These are phyloP conservation scores for Amborella trichopoda DNA, from an alignment of 164 flowering plant species.

Conservation along the genomic window DNA sequence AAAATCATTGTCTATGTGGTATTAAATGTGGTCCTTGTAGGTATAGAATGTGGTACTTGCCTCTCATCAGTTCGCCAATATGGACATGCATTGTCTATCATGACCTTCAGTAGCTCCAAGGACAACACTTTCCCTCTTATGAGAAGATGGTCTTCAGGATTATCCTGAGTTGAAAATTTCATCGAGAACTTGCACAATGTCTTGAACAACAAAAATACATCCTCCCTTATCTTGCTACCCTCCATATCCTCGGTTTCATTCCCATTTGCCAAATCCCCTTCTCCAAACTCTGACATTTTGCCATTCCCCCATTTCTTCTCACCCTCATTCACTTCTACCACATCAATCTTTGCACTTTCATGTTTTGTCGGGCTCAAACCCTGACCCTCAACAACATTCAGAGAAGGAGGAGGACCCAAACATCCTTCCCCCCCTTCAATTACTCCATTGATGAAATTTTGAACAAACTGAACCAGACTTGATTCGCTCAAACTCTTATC, in stretches of 20 bases:
- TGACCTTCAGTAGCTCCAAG: conserved; percentile 69
- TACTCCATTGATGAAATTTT: conserved; percentile 61
- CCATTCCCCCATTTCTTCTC: no score
- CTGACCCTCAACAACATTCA: no score
- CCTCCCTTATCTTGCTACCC: conserved; percentile 70
- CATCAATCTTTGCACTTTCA: no score
- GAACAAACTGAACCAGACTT: conserved; percentile 56
- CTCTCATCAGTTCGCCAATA: conserved; percentile 77
- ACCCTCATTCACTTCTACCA: no score
- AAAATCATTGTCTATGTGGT: no score
- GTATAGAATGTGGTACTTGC: no score
- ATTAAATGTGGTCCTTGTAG: no score
- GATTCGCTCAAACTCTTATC: conserved; percentile 78
- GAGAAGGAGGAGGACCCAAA: conserved; percentile 5
- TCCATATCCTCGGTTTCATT: conserved; percentile 12
- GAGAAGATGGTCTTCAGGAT: conserved; percentile 74
- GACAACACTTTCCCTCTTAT: conserved; percentile 90
- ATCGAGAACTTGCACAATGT: conserved; percentile 88
- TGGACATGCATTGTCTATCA: conserved; percentile 69
- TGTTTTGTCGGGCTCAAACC: no score
- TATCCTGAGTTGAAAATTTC: conserved; percentile 85
- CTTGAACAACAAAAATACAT: conserved; percentile 72
- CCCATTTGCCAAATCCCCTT: conserved; percentile 10
- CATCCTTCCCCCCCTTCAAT: conserved; percentile 31
- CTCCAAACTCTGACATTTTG: no score